Conservation (phyloP, 1,284 basidiomycete genomes). For the Cutaneotrichosporon spelunceum region DNA sequence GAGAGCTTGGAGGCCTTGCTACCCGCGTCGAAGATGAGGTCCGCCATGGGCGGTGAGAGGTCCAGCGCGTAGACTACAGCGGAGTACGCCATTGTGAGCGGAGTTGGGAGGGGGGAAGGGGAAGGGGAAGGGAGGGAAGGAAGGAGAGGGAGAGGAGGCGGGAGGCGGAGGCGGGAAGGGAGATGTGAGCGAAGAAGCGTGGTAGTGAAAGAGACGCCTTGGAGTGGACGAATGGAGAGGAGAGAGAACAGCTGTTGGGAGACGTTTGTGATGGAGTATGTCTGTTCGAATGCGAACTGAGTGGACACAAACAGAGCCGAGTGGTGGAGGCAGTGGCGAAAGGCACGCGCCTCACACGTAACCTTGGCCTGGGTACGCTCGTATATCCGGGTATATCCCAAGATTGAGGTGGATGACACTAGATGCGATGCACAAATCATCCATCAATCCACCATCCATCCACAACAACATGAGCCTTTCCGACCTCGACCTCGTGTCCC, state of each 20-base stretch:
- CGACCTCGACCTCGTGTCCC: constrained; percentile 48
- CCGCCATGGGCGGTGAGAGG: constrained; percentile 79
- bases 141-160: background rate
- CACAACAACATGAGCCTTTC: constrained; percentile 34
- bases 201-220: too few species aligned
- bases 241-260: too few species aligned
- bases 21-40: constrained; percentile 58
- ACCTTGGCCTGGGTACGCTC: background rate
- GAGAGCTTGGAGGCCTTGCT: constrained; percentile 70
- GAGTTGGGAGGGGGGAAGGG: too few species aligned
- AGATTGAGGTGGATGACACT: too few species aligned
- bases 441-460: background rate
- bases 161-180: background rate
- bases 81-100: constrained; percentile 34
- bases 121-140: background rate
- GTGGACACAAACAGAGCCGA: background rate
- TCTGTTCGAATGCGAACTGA: background rate
- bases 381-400: constrained; percentile 5
- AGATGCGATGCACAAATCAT: too few species aligned
- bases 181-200: too few species aligned
- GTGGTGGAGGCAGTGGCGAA: too few species aligned
- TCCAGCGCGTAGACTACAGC: constrained; percentile 68
- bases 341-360: constrained; percentile 7
- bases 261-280: too few species aligned
- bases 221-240: too few species aligned